Conservation (phyloP, 2,329 filamentous ascomycete species). For the Triangularia setosa region DNA sequence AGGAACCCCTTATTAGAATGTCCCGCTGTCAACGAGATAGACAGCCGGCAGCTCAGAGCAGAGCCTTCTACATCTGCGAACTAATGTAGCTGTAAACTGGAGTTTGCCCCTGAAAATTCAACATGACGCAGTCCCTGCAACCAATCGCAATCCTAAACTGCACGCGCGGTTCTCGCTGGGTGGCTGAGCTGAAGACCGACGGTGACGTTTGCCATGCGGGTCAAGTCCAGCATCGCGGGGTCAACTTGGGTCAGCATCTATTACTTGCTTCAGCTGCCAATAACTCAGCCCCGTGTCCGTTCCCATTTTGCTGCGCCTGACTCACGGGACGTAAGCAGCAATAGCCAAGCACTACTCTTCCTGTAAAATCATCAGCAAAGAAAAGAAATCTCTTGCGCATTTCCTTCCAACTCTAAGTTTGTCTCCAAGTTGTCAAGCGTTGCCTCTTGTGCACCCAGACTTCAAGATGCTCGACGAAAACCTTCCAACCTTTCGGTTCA, state of each 20-base stretch:
- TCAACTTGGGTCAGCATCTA: conserved; percentile 10
- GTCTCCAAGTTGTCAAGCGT: neutral
- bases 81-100: neutral
- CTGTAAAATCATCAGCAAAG: neutral
- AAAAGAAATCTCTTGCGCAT: neutral
- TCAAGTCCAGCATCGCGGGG: neutral
- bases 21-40: neutral
- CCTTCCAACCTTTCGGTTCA: conserved; percentile 68
- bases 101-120: neutral
- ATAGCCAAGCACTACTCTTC: neutral
- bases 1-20: neutral
- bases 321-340: conserved; percentile 14
- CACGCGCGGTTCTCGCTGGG: neutral
- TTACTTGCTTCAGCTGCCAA: conserved; percentile 2
- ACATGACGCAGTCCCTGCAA: neutral
- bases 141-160: neutral
- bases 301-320: conserved; percentile 11
- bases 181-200: conserved; percentile 9
- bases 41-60: neutral
- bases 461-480: conserved; percentile 81
- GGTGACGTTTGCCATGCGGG: conserved; percentile 12
- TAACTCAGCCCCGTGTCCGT: conserved; percentile 14
- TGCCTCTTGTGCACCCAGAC: neutral
- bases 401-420: neutral
- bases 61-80: neutral